Evolutionary conservation across 768 basidiomycete species (phyloP), one percentile per base, ranked within the genome.

Genomic region (Boletus vermiculosoides): DNA sequence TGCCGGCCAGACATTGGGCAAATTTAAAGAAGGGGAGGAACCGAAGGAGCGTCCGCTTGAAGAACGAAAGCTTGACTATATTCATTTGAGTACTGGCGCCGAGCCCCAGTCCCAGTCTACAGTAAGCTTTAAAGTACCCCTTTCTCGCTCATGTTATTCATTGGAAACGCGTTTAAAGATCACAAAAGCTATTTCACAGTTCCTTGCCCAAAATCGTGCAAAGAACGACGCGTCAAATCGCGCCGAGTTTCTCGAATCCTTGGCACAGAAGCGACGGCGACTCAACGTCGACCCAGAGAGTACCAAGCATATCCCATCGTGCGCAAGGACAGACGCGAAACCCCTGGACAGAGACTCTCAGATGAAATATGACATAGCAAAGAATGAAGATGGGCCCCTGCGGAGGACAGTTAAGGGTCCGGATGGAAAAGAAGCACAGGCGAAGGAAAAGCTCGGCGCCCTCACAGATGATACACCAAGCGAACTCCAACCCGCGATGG

Each of bases 311-410:
- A 63, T 68, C 22, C 69, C 78, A 16, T 87, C 88, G 4, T 92
- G 90, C 62, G 90, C 90, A 13, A 83, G 90, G 10, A 81, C 83
- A 4, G 87, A 91, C 56, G 86, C 89, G 36, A 88, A 84, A 65
- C 74, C 79, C 0, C 72, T 90, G 33, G 83, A 92, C 68, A 76
- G 91, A 39, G 87, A 90, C 54, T 74, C 83, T 1, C 91, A 92
- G 65, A 90, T 92, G 78, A 89, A 88, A 68, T 92, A 92, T 61
- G 91, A 93, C 67, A 88, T 93, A 59, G 87, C 86, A n/a, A 90
- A 85, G 71, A 91, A 92, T 59, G 86, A 84, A 52, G 88, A 88
- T 37, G 90, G 90, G 0, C 89, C 90, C 1, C 74, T 93, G 42
- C 78, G 81, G 31, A 78, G 83, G 62, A 90, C 85, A 0, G 64